Evolutionary conservation across 176 grass and related monocot species (phyloP).

Genomic region (Hordeum marinum): DNA sequence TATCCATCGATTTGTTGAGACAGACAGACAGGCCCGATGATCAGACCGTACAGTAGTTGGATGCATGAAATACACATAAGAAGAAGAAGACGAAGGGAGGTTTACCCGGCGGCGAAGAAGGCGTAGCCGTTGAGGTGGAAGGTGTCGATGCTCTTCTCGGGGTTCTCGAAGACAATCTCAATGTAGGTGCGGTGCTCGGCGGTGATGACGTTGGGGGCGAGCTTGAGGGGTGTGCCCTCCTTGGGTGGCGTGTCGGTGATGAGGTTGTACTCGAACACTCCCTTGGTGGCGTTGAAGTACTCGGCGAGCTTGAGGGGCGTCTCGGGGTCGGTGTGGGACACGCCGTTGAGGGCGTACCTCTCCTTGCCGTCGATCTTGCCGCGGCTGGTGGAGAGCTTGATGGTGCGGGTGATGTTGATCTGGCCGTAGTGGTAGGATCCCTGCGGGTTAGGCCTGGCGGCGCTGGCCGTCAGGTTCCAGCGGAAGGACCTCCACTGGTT

Average conservation of each 20-base stretch:
- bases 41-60: not conserved
- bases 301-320: conserved; percentile 92
- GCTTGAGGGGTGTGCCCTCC: not conserved
- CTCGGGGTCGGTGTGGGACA: conserved; percentile 56
- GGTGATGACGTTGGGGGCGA: conserved; percentile 60
- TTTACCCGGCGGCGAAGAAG: conserved; percentile 86
- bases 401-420: conserved; percentile 94
- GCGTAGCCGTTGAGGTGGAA: conserved; percentile 86
- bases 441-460: conserved; percentile 93
- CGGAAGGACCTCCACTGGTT: conserved; percentile 90
- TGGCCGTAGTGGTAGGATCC: conserved; percentile 96
- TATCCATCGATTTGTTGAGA: not conserved
- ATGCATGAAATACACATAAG: no score
- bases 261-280: conserved; percentile 76
- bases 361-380: conserved; percentile 56
- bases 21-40: not conserved
- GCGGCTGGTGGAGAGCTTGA: conserved; percentile 47
- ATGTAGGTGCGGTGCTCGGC: conserved; percentile 77
- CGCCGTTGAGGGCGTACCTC: conserved; percentile 72
- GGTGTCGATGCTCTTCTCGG: conserved; percentile 70
- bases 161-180: conserved; percentile 84
- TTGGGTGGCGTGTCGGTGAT: conserved; percentile 58
- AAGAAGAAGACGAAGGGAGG: no score
- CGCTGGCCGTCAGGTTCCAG: conserved; percentile 96
- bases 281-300: conserved; percentile 68